Evolutionary conservation across 305 asterid genomes (phyloP), one percentile per base, ranked within the genome.

Genomic region (Fraxinus greggii): DNA sequence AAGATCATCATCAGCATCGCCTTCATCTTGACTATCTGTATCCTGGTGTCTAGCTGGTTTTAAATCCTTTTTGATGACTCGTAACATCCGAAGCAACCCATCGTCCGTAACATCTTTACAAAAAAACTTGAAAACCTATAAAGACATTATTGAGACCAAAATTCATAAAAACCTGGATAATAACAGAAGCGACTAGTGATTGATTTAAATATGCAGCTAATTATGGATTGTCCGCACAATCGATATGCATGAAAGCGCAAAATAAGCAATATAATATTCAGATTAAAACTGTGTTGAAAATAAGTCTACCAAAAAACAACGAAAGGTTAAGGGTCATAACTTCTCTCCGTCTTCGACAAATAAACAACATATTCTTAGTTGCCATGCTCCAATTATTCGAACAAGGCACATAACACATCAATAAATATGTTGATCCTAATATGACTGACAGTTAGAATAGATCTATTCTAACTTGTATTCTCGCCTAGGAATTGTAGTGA

Each of bases 1-100:
- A 81, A 92, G 83, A 86, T 92, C 97, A 38, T 95, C 93, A 73
- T 88, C 94, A 17, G 70, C 96, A 12, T 91, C 98, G 8, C 84
- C 91, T 13, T 85, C 91, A 54, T 89, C 95, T 79, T 90, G 95
- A 83, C 82, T 79, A 78, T 89, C 95, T 10, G 86, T 74, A 61
- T 92, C 94, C 77, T 88, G 92, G 87, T 89, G 98, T 79, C 99
- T 90, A 36, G 97, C 93, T 54, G 98, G 99, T 89, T 93, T 96
- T 78, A 96, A 88, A 88, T 94, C 98, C 79, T 94, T 94, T 81
- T 91, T 94, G 35, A 96, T 91, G 82, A 96, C 97, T 79, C 95
- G 86, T 88, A 96, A 74, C 98, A 96, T 96, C 75, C 95, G 90
- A 78, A 87, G 87, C 82, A 96, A 85, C 48, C 97, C 99, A 84